Evolutionary conservation across 257 asterid genomes (phyloP).

Genomic region (Gentiana macrophylla): DNA sequence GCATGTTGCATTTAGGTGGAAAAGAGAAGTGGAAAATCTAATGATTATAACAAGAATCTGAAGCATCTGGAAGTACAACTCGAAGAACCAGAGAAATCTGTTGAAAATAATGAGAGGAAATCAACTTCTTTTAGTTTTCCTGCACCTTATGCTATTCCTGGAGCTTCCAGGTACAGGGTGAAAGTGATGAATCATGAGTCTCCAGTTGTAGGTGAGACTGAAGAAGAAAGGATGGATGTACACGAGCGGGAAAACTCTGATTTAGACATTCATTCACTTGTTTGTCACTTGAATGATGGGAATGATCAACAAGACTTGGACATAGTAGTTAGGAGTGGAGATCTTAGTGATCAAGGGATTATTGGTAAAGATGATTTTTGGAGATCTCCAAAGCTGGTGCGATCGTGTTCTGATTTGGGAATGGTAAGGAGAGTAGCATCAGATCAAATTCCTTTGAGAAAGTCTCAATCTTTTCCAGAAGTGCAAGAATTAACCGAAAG

Average conservation of each 20-base stretch:
- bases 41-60: slow-evolving; percentile 10
- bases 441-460: slow-evolving; percentile 16
- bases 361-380: slow-evolving; percentile 23
- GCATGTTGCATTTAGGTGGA: slow-evolving; percentile 25
- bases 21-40: slow-evolving; percentile 9
- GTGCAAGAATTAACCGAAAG: slow-evolving; percentile 35
- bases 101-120: slow-evolving; percentile 25
- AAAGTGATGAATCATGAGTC: slow-evolving; percentile 53
- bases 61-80: slow-evolving; percentile 27
- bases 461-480: slow-evolving; percentile 46
- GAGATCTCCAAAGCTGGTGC: slow-evolving; percentile 42
- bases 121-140: slow-evolving; percentile 38
- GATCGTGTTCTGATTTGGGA: slow-evolving; percentile 56
- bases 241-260: slow-evolving; percentile 45
- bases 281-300: slow-evolving; percentile 18
- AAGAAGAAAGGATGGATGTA: slow-evolving; percentile 57
- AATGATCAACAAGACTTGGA: slow-evolving; percentile 12
- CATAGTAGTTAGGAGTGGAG: slow-evolving; percentile 34
- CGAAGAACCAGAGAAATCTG: slow-evolving; percentile 25
- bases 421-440: slow-evolving; percentile 14
- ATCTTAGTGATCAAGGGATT: slow-evolving; percentile 57
- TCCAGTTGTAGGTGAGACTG: slow-evolving; percentile 29
- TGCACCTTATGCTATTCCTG: slow-evolving; percentile 25
- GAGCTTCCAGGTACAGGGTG: slow-evolving; percentile 29
- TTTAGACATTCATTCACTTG: slow-evolving; percentile 28